Evolutionary conservation across 768 basidiomycete genomes (phyloP), one percentile per base, ranked within the genome.

Genomic region (Tulasnella sp.): DNA sequence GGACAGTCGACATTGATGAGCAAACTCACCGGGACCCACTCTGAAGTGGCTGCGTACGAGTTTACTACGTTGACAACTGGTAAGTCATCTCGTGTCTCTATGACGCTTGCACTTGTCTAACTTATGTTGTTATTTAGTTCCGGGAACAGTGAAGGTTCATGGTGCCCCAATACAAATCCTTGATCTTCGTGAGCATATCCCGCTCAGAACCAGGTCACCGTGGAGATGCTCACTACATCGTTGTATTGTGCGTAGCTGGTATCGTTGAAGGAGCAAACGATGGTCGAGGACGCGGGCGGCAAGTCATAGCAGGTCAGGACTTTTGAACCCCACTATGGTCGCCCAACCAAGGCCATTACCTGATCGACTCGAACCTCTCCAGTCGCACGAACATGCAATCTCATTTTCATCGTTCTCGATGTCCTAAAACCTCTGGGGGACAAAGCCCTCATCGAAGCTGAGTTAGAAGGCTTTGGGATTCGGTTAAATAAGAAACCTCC

Each of bases 231-330:
- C 4, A 44, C 26, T 27, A 23, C 9, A 17, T 17, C 19, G 3
- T 9, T 69, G 52, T 9, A 45, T 44, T 23, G 69, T 61, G 23
- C 48, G 34, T 64, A 90, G 86, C 92, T 64, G 95, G 96, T 77
- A 98, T 98, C 64, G 96, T 98, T 63, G 95, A 97, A 71, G 95
- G 95, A 66, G 95, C 95, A 26, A 91, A 92, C 68, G 94, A 96
- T 66, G 94, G 94, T 56, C 83, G 88, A 70, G 95, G 95, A 71
- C 77, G 95, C 77, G 95, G 95, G 78, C 85, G 90, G 65, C 95
- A 98, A 80, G 85, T 88, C 54, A 88, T 86, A 67, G 88, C 88
- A 58, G 86, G 86, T 88, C 78, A 65, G 80, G 56, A 29, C 17
- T 10, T 4, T 60, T 43, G 29, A 23, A 29, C 55, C n/a, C 2